Evolutionary conservation across 768 basidiomycete genomes (phyloP).

Genomic region (Auriscalpium orientale): DNA sequence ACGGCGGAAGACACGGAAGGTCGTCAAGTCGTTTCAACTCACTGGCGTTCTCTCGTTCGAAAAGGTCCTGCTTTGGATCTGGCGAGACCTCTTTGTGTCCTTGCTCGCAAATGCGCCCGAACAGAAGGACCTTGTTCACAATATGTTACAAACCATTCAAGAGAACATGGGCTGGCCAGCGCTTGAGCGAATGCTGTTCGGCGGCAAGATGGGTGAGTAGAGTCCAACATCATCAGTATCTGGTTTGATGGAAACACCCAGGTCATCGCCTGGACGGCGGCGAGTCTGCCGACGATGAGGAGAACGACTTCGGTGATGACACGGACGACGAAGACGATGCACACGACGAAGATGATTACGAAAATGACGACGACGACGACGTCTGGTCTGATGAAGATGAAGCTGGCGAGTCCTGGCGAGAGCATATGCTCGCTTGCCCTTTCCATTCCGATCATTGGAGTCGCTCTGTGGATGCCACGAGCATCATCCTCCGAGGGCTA

Average conservation of each 20-base stretch:
- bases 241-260: too few relatives aligned
- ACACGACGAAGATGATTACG: constrained; percentile 21
- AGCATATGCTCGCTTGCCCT: constrained; percentile 19
- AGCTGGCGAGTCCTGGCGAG: constrained; percentile 24
- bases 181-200: constrained; percentile 45
- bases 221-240: neutral
- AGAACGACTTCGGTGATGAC: constrained; percentile 23
- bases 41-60: constrained; percentile 41
- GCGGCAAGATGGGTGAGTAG: constrained; percentile 38
- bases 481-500: constrained; percentile 32
- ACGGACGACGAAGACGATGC: constrained; percentile 25
- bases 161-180: constrained; percentile 40
- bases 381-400: constrained; percentile 20
- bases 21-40: constrained; percentile 42
- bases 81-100: constrained; percentile 60
- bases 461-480: constrained; percentile 30
- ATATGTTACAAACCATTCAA: constrained; percentile 58
- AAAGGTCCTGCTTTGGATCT: constrained; percentile 50
- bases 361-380: constrained; percentile 22
- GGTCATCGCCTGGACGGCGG: constrained; percentile 12
- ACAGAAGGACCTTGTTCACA: constrained; percentile 29
- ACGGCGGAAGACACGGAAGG: constrained; percentile 30
- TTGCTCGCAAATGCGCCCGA: constrained; percentile 35
- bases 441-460: constrained; percentile 50
- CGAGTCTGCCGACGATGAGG: constrained; percentile 26